Evolutionary conservation across 1,139 yeast species (phyloP), one percentile per base, ranked within the genome.

Genomic region (Blastobotrys indianensis): DNA sequence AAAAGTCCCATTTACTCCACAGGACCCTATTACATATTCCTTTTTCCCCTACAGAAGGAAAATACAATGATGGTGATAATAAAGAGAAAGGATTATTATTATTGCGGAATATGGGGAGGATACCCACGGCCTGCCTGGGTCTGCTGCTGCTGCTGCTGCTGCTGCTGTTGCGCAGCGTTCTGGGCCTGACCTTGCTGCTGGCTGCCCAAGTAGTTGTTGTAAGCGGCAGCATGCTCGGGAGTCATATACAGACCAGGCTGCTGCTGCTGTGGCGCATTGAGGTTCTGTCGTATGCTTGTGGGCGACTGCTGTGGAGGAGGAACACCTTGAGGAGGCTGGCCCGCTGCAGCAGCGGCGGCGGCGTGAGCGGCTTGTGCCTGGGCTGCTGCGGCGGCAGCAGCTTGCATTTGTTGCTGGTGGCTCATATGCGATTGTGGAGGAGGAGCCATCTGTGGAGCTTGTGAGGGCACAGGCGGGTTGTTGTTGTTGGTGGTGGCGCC

Each of bases 181-280:
- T 50, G 54, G 33, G 44, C 50, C 34, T 49, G 54, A 23, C 29
- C 54, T 46, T 52, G 57, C 45, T 51, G 56, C 46, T 52, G 56
- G 28, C 41, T 41, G 12, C 31, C 37, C 32, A 51, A 53, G 45
- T 59, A 44, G 44, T 58, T 54, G 48, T 56, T 54, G 49, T 59
- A 61, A 11, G 61, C 58, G 37, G 61, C 59, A 6, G 59, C 62
- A 43, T 59, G 63, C 28, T 60, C 63, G 12, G 63, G 58, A 17
- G 59, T 54, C 53, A 59, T 53, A 39, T 58, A 58, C 33, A 43
- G 43, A 12, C 37, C 37, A 12, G 29, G 36, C 33, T 29, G 38
- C 37, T 37, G 45, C 31, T 37, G 46, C 17, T 35, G 41, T 4
- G 43, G 40, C 40, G 11, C 36, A 12, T n/a, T 20, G 6, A 20